Percentiles rank a stretch among this genome's conserved stretches.
phyloP scores from a whole-genome alignment of 768 basidiomycete genomes.

The Serendipita sp. region DNA sequence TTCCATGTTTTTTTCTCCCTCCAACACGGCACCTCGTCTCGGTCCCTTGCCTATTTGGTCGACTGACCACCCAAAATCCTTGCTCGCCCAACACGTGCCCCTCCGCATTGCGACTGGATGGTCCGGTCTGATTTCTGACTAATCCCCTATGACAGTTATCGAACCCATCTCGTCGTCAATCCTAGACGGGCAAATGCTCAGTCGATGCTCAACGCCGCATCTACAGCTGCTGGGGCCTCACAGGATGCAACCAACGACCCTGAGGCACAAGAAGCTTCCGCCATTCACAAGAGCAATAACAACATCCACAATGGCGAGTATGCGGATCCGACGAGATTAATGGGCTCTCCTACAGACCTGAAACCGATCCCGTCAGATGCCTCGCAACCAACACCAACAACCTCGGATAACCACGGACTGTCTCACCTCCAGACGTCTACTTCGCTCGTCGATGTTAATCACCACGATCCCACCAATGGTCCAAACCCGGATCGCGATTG shows the following conservation, averaged over 20 bases:
- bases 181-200: neutral
- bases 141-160: neutral
- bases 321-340: neutral
- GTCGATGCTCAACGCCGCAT: neutral
- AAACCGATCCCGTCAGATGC: neutral
- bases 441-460: neutral
- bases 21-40: neutral
- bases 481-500: neutral
- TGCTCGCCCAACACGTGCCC: neutral
- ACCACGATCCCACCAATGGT: neutral
- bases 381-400: neutral
- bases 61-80: neutral
- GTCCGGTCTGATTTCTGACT: neutral
- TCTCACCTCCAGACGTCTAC: neutral
- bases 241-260: neutral
- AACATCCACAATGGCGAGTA: neutral
- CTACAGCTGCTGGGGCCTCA: neutral
- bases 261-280: neutral
- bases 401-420: neutral
- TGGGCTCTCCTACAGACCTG: neutral
- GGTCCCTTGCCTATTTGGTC: too few species aligned
- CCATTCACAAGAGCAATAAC: neutral
- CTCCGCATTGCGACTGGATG: neutral
- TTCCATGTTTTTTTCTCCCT: neutral
- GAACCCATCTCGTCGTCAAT: slow-evolving; percentile 7